Evolutionary conservation across 495 filamentous ascomycete genomes (phyloP), one percentile per base, ranked within the genome.

Genomic region (Penicillium salamii): DNA sequence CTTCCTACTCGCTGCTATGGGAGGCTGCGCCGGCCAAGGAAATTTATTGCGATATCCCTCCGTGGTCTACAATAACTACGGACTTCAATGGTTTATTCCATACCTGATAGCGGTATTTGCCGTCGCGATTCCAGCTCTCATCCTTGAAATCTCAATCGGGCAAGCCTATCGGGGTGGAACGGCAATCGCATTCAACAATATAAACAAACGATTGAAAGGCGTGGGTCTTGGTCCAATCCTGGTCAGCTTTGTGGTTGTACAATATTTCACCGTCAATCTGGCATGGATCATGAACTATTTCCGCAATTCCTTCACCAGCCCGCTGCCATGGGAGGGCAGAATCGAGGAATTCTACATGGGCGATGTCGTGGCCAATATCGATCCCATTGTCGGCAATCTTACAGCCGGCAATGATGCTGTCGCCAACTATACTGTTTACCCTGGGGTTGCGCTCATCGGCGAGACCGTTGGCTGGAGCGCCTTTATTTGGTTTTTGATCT

Each of bases 271-370:
- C 0, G 59, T 66, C 23, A 70, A 65, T 29, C 55, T 71, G n/a
- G 61, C 66, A 1, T 71, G 68, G 68, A 69, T 73, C 51, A 71
- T 73, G 66, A 63, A 52, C 42, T 73, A 71, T 37, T 73, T 73
- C 41, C 66, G 68, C n/a, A 54, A 61, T 20, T 69, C 65, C 2
- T 73, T 71, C 42, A 54, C 23, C 15, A 70, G 59, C 34, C 68
- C 69, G 6, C 45, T 73, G 14, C 69, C 69, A 17, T 73, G 69
- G 68, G 54, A 59, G 18, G 55, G 48, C 18, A 43, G 61, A 8
- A 62, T 63, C n/a, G 61, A 68, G 15, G 66, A 63, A 11, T 73
- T 71, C 35, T 73, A 68, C 42, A 58, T 57, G 43, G 31, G 59
- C 28, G 54, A 64, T 37, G 59, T 71, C 5, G 53, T 71, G 9